A percentile compares a stretch with the other conserved stretches of the same genome.
phyloP scores from a whole-genome alignment of 805 yeast species.

The Schwanniomyces occidentalis region DNA sequence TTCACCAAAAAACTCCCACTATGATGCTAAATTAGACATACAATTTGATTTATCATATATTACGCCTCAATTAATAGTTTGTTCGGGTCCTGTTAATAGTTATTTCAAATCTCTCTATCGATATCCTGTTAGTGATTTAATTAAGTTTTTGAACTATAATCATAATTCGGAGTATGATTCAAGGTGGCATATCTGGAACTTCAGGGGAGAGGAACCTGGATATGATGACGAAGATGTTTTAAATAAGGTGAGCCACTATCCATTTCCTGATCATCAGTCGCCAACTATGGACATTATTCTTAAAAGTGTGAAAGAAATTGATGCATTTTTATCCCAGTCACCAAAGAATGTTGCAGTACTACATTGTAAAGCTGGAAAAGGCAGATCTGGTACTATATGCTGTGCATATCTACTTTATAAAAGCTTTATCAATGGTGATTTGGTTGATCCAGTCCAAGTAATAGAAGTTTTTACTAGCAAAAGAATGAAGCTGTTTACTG shows the following conservation, averaged over 20 bases:
- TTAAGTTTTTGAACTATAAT: slow-evolving; percentile 43
- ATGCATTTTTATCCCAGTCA: slow-evolving; percentile 34
- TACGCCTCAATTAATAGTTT: slow-evolving; percentile 63
- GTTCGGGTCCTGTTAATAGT: slow-evolving; percentile 68
- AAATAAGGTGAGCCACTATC: slow-evolving; percentile 40
- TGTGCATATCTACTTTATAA: slow-evolving; percentile 67
- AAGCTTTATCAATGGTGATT: slow-evolving; percentile 11
- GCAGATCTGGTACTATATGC: slow-evolving; percentile 78
- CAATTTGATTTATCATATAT: slow-evolving; percentile 67
- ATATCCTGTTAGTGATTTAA: slow-evolving; percentile 52
- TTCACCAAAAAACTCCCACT: slow-evolving; percentile 10
- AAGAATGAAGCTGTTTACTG: slow-evolving; percentile 58
- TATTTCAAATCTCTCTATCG: slow-evolving; percentile 48
- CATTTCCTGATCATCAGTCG: slow-evolving; percentile 78
- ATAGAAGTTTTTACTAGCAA: slow-evolving; percentile 50
- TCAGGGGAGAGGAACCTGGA: slow-evolving; percentile 58
- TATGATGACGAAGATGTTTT: slow-evolving; percentile 40
- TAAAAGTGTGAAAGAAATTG: slow-evolving; percentile 45
- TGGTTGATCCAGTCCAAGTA: slow-evolving; percentile 30
- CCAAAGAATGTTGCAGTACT: slow-evolving; percentile 58
- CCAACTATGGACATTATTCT: slow-evolving; percentile 61
- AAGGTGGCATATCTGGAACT: slow-evolving; percentile 74
- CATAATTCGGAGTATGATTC: slow-evolving; percentile 52
- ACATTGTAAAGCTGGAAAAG: slow-evolving; percentile 92
- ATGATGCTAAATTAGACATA: slow-evolving; percentile 18